Conservation (phyloP, 768 basidiomycete genomes). For the Suillus tomentosus region DNA sequence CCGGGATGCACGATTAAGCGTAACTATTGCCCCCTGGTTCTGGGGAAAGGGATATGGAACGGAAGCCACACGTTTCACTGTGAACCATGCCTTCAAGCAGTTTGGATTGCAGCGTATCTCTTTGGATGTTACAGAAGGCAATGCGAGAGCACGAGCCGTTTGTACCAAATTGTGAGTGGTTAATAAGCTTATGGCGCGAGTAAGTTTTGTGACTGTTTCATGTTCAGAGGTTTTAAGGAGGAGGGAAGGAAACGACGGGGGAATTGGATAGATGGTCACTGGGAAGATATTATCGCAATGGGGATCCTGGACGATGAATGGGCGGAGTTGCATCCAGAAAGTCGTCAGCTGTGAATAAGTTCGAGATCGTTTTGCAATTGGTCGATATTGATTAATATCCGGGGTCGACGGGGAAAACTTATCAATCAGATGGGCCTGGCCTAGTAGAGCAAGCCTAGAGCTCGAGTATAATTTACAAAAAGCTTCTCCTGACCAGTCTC, state of each 20-base stretch:
- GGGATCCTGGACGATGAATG: constrained; percentile 36
- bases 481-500: too few relatives aligned
- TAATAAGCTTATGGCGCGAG: not conserved
- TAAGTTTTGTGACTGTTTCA: not conserved
- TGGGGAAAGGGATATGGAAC: constrained; percentile 39
- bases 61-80: constrained; percentile 36
- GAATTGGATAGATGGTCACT: constrained; percentile 23
- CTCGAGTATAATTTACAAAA: too few relatives aligned
- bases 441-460: too few relatives aligned
- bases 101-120: constrained; percentile 41
- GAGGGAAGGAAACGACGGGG: constrained; percentile 28
- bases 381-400: too few relatives aligned
- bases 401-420: too few relatives aligned
- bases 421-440: too few relatives aligned
- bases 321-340: constrained; percentile 7
- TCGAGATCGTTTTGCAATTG: too few relatives aligned
- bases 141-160: constrained; percentile 33
- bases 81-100: constrained; percentile 37
- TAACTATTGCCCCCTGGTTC: constrained; percentile 24
- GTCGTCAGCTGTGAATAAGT: too few relatives aligned
- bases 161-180: constrained; percentile 39
- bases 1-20: constrained; percentile 28
- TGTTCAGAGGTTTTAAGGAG: constrained; percentile 32
- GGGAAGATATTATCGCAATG: constrained; percentile 37
- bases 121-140: constrained; percentile 36